phyloP scores from a whole-genome alignment of 2,329 filamentous ascomycete genomes.

The Nothopassalora personata region DNA sequence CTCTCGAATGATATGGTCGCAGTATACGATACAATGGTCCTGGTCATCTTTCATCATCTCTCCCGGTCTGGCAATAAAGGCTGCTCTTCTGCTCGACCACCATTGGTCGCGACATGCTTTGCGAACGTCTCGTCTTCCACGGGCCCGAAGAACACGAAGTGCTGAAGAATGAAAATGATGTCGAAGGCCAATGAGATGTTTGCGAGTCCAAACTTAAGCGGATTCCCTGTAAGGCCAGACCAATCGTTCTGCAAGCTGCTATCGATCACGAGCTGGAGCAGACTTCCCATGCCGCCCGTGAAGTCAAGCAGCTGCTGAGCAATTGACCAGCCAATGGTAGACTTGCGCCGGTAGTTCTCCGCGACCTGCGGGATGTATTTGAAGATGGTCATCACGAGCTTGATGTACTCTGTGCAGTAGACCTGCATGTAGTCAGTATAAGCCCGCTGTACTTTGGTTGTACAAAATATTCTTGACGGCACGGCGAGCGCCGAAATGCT shows the following conservation, averaged over 20 bases:
- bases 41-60: neutral
- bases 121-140: constrained; percentile 16
- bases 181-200: constrained; percentile 87
- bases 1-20: neutral
- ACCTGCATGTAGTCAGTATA: constrained; percentile 37
- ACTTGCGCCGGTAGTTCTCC: constrained; percentile 77
- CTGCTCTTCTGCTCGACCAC: neutral
- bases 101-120: neutral
- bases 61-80: constrained; percentile 1
- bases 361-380: constrained; percentile 89
- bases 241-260: constrained; percentile 79
- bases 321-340: constrained; percentile 85
- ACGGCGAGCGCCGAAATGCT: neutral
- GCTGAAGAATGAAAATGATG: constrained; percentile 77
- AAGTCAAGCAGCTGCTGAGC: constrained; percentile 78
- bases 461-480: neutral
- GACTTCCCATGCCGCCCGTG: constrained; percentile 71
- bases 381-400: constrained; percentile 78
- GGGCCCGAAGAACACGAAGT: constrained; percentile 69
- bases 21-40: neutral
- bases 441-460: neutral
- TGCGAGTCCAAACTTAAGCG: constrained; percentile 79
- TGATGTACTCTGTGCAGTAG: constrained; percentile 76
- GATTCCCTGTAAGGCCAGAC: constrained; percentile 86
- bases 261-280: constrained; percentile 78